Conservation (phyloP, 371 early-diverging fungal genomes). For the Mucor irregularis region DNA sequence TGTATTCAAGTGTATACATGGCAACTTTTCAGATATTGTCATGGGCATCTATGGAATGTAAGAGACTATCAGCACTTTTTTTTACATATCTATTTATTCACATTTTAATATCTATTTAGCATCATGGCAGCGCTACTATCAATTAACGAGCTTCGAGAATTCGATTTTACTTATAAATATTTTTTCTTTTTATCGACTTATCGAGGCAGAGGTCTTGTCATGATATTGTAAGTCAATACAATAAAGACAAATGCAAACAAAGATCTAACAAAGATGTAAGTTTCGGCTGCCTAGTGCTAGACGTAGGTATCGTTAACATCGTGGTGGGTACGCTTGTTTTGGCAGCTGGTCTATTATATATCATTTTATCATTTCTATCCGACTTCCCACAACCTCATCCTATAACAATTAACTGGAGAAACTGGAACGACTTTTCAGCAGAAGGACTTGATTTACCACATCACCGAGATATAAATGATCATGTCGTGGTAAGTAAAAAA, state of each 20-base stretch:
- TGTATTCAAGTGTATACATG: constrained; percentile 33
- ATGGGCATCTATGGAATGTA: constrained; percentile 50
- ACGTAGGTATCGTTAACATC: constrained; percentile 32
- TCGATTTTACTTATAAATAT: constrained; percentile 25
- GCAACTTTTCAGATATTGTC: constrained; percentile 40
- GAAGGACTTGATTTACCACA: constrained; percentile 44
- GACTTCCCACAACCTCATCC: constrained; percentile 41
- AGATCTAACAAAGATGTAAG: constrained; percentile 7
- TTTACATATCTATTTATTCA: neutral
- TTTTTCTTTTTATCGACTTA: constrained; percentile 36
- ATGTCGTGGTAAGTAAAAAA: constrained; percentile 18
- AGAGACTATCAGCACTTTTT: neutral
- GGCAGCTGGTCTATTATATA: constrained; percentile 33
- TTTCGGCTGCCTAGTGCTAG: constrained; percentile 44
- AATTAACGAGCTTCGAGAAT: constrained; percentile 35
- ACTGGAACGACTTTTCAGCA: constrained; percentile 48
- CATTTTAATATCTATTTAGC: constrained; percentile 10
- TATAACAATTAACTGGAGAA: constrained; percentile 42
- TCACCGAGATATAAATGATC: constrained; percentile 18
- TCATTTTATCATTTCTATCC: constrained; percentile 41
- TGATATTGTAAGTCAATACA: constrained; percentile 42
- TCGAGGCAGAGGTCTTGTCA: constrained; percentile 39
- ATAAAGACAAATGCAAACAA: neutral
- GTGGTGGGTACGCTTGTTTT: constrained; percentile 38
- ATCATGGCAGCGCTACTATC: constrained; percentile 33